These are phyloP conservation scores for Mimosa pudica DNA, from an alignment of 306 rosid genomes.

Conservation along the genomic window DNA sequence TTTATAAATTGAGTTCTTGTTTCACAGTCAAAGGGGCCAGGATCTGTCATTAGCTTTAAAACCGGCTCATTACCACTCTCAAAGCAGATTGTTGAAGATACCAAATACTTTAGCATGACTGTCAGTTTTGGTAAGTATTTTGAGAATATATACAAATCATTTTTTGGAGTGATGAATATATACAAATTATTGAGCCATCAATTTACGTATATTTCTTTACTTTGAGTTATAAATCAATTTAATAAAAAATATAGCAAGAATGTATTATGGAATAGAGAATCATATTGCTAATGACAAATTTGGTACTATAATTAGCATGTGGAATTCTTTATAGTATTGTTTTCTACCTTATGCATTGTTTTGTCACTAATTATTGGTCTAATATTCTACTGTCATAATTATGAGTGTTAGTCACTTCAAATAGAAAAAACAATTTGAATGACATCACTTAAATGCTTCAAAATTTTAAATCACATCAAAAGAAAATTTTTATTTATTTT, in stretches of 20 bases:
- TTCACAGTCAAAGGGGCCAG: conserved; percentile 86
- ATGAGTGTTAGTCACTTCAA: too few species aligned
- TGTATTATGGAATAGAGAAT: neutral
- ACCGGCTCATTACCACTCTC: conserved; percentile 81
- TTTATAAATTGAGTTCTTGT: conserved; percentile 11
- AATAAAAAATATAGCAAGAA: neutral
- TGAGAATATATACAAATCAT: neutral
- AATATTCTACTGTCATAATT: too few species aligned
- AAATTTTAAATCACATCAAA: too few species aligned
- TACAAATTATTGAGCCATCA: neutral
- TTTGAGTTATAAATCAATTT: neutral
- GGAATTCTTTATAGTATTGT: too few species aligned
- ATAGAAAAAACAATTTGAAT: too few species aligned
- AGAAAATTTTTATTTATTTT: too few species aligned
- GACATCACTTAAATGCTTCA: too few species aligned
- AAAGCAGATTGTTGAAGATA: conserved; percentile 78
- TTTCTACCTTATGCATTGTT: neutral
- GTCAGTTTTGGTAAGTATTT: conserved; percentile 81
- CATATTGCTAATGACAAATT: neutral
- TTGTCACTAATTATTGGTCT: neutral
- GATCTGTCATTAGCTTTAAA: conserved; percentile 84
- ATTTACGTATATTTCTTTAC: neutral
- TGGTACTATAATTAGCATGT: neutral
- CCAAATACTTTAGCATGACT: conserved; percentile 83
- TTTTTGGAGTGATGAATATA: too few species aligned